Evolutionary conservation across 768 basidiomycete species (phyloP), one percentile per base, ranked within the genome.

Genomic region (Boletus insuetus): DNA sequence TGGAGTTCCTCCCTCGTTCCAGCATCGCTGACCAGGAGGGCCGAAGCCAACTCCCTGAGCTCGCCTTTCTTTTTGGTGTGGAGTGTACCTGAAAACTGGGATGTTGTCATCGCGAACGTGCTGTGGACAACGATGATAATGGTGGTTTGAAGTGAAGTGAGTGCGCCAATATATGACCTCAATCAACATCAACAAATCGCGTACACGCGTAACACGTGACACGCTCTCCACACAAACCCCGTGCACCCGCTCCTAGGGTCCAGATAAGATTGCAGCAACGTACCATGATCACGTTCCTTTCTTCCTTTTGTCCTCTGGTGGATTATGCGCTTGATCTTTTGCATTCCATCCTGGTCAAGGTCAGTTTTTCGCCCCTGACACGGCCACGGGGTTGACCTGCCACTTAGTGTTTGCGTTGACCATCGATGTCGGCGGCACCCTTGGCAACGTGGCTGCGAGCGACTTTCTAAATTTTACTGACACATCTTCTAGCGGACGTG

Each of bases 11-110:
- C 85, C 56, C 81, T 85, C 2, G 83, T 88, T 38, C 86, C 86
- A 35, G 71, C 53, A 50, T 81, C 79, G 44, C 75, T 78, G 54
- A 86, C 68, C 1, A 68, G 65, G 22, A 89, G 77, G 6, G 83
- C 82, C 6, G 56, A 2, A 1, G 86, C 84, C 35, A 88, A 82
- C 53, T 81, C 79, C 60, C 80, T 84, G 4, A 89, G 78, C 20
- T 88, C 86, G 4, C 75, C 74, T 68, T 88, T 88, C 73, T 85
- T 87, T 72, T 88, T 87, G n/a, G 79, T 63, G 55, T 75, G 77
- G 26, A 87, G 77, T 26, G 81, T 68, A 44, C 86, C 86, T 39
- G 79, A 64, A 64, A 73, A 85, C 34, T 69, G 55, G 54, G 73
- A 53, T 35, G 75, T 74, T 39, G 78, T 68, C 80, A 81, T 82